Conservation (phyloP, 768 basidiomycete species). For the Leccinum variicolor region DNA sequence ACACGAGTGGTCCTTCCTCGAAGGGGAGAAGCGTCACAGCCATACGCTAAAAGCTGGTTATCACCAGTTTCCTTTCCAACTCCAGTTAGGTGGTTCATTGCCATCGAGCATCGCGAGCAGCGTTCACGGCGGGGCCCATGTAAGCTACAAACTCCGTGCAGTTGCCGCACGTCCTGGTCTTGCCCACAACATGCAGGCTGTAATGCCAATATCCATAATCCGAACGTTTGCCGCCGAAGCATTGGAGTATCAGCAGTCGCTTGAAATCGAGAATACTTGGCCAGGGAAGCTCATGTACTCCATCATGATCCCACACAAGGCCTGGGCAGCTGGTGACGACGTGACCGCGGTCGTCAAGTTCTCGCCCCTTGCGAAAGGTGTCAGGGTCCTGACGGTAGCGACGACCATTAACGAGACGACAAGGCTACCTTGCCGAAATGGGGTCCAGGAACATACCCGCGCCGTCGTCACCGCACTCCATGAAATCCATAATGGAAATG, state of each 20-base stretch:
- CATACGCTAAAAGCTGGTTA: slow-evolving; percentile 96
- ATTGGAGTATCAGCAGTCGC: slow-evolving; percentile 92
- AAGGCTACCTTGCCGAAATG: slow-evolving; percentile 54
- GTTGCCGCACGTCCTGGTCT: slow-evolving; percentile 76
- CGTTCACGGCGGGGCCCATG: slow-evolving; percentile 55
- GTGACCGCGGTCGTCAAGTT: slow-evolving; percentile 84
- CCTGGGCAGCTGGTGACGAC: slow-evolving; percentile 88
- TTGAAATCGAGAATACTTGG: slow-evolving; percentile 97
- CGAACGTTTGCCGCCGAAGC: slow-evolving; percentile 78
- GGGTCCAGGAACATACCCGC: slow-evolving; percentile 58
- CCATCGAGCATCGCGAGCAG: slow-evolving; percentile 71
- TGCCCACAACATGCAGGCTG: slow-evolving; percentile 61
- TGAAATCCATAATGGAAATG: slow-evolving; percentile 60
- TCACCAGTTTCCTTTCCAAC: slow-evolving; percentile 89
- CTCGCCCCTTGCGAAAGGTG: slow-evolving; percentile 82
- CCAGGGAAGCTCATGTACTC: slow-evolving; percentile 96
- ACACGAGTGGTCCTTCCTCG: slow-evolving; percentile 92
- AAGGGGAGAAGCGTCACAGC: slow-evolving; percentile 70
- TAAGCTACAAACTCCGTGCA: slow-evolving; percentile 89
- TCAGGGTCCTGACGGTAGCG: slow-evolving; percentile 59
- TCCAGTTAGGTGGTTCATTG: slow-evolving; percentile 79
- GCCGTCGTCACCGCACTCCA: slow-evolving; percentile 62
- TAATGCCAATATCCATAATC: slow-evolving; percentile 60
- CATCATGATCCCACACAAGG: slow-evolving; percentile 91
- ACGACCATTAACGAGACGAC: slow-evolving; percentile 75